Conservation (phyloP, 768 basidiomycete species). For the Trametes cingulata region DNA sequence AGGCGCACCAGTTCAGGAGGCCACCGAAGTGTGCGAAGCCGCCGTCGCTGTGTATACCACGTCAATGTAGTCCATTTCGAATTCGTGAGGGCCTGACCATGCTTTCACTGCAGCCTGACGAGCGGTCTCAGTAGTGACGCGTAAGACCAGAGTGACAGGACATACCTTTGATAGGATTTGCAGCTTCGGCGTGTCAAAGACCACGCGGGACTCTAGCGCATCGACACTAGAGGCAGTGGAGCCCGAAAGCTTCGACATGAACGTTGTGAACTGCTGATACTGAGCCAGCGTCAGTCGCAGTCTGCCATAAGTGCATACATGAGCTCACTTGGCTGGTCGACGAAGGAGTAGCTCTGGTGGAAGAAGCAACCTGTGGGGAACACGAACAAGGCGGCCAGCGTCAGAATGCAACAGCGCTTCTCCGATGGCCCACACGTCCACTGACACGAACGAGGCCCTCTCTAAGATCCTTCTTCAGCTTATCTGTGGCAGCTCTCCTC, state of each 20-base stretch:
- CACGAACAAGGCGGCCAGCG: no score
- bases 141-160: no score
- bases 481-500: neutral
- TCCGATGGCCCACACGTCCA: no score
- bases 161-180: slow-evolving; percentile 6
- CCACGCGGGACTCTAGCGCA: neutral
- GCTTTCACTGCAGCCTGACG: neutral
- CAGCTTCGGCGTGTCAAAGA: slow-evolving; percentile 5
- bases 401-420: no score
- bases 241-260: slow-evolving; percentile 4
- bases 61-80: no score
- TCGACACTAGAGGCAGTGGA: neutral
- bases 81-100: neutral
- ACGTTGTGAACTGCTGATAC: neutral
- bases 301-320: no score
- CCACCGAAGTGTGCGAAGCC: slow-evolving; percentile 8
- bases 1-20: neutral
- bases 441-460: no score
- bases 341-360: no score
- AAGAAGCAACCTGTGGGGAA: no score
- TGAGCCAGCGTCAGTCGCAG: neutral
- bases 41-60: neutral
- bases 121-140: neutral
- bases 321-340: no score
- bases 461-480: no score